Base-by-base conservation (phyloP, 1,284 basidiomycete species). In the Ceratobasidium sp. region DNA sequence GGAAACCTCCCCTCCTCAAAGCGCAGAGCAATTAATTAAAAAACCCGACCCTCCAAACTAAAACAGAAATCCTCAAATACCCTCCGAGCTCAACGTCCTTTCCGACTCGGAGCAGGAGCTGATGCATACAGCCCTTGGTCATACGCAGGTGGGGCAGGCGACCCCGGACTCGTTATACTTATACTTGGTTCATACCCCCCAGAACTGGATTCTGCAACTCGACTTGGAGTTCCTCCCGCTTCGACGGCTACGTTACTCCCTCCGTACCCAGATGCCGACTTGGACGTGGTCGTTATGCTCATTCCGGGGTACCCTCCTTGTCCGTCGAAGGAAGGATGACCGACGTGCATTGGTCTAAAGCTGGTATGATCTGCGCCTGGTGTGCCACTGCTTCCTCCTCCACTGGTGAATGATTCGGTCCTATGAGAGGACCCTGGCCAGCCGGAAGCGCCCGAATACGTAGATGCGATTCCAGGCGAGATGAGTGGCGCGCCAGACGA, bases 401-500 rank as follows among this genome's bases (percentile, higher is more conserved):
- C 36, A 11, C 6, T 5, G 11, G 4, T 41, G 36, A 41, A 41
- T 41, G 36, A 41, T 41, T 41, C 36, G 11, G 6, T 41, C 36
- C 36, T 41, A 41, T 41, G 36, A 41, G 36, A 19, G 11, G 45
- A 17, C 31, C 48, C 59, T 1, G 48, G 59, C 71, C 71, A 73
- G 11, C 69, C 57, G 15, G 69, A 22, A 1, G 56, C 69, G 11
- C n/a, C 48, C 2, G 71, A 53, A 41, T 73, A 73, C 31, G 47
- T 53, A 17, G 71, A 62, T 1, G 31, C 15, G 24, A 63, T 2
- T 9, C 59, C 71, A n/a, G 71, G 71, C 31, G 71, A 73, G 50
- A 62, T 24, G 31, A 73, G 71, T 17, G 71, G 71, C 14, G 59
- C 71, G 48, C 71, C 71, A 41, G 69, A 73, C 15, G 66, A 69